Evolutionary conservation across 2,329 filamentous ascomycete genomes (phyloP), one percentile per base, ranked within the genome.

Genomic region (Verticillium zaregamsianum): DNA sequence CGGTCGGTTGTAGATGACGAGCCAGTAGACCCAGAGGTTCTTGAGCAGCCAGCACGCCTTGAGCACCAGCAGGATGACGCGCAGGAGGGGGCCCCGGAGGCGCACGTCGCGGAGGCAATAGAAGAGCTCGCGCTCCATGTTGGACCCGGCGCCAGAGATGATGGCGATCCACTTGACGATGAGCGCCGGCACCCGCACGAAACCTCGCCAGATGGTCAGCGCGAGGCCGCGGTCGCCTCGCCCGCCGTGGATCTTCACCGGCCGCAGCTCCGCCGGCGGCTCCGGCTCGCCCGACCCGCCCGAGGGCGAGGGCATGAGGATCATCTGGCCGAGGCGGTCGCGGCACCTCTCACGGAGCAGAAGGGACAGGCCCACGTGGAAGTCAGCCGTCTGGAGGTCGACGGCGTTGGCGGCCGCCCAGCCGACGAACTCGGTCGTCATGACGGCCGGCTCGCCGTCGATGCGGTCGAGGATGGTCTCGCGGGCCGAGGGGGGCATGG

Each of bases 91-190:
- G 8, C 60, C 58, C 14, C 71, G 66, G 35, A 68, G 66, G 49
- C 67, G 69, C 11, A 68, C 65, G 39, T 69, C 62, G 14, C 70
- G 65, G 11, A 76, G 64, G 7, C 68, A 66, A 61, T 75, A 74
- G 68, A 69, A 73, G 3, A 77, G 64, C 63, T 77, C 75, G 31
- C 74, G 64, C 60, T 76, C 75, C 32, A 75, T 67, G 56, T 75
- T 70, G 15, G 71, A 71, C 6, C 72, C 72, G 5, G 70, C 75
- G 2, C 72, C 70, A 1, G 72, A 72, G 39, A 76, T 68, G 57
- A 76, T 69, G 11, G 71, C 73, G 1, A 73, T 62, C 69, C 73
- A 76, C 59, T 74, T 73, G 20, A 70, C 64, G 17, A 74, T 65
- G 4, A 66, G 64, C 54, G 71, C 60, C 1, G 72, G 66, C 2